Base-by-base conservation (phyloP, 441 rosid species). In the Populus hybrid region DNA sequence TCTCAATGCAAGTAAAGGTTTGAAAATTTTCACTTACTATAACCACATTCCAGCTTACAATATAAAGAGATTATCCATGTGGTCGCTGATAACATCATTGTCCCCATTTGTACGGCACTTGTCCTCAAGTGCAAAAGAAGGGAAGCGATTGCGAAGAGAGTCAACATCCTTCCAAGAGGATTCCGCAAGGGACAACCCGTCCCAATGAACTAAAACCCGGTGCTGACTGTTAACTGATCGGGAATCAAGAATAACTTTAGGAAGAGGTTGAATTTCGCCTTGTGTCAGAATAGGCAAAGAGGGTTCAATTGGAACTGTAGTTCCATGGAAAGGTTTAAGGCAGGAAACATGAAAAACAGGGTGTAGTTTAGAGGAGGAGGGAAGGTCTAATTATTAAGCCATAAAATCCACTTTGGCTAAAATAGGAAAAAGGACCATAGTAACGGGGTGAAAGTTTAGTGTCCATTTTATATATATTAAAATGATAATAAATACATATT, bases 271-370 rank as follows among this genome's bases (percentile, higher is more conserved):
- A 1, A 63, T 1, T 32, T 8, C 20, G 0, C 34, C 69, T 1
- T 10, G 14, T 8, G 4, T n/a, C 0, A 21, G 16, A 1, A 5
- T 9, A 10, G 69, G 69, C 0, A 63, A 4, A 21, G 10, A 2
- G 3, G 68, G 32, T 1, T 34, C 11, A 61, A 35, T 32, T 0
- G 36, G 4, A 5, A 14, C 54, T 23, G 20, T n/a, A 5, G 57
- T 5, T 1, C n/a, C 74, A 23, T 63, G 6, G 5, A 21, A 69
- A 0, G 1, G 0, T 12, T 82, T 76, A 1, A 77, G 67, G 3
- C 14, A 65, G 0, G 83, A 79, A 3, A 83, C 67, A 28, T 76
- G 85, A 20, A 79, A 82, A 0, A 75, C 34, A 0, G 23, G 61
- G 12, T 73, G 78, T 0, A 70, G 2, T 14, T 40, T 50, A 1